phyloP scores from a whole-genome alignment of 2,329 filamentous ascomycete genomes.

The Fusarium sp. region DNA sequence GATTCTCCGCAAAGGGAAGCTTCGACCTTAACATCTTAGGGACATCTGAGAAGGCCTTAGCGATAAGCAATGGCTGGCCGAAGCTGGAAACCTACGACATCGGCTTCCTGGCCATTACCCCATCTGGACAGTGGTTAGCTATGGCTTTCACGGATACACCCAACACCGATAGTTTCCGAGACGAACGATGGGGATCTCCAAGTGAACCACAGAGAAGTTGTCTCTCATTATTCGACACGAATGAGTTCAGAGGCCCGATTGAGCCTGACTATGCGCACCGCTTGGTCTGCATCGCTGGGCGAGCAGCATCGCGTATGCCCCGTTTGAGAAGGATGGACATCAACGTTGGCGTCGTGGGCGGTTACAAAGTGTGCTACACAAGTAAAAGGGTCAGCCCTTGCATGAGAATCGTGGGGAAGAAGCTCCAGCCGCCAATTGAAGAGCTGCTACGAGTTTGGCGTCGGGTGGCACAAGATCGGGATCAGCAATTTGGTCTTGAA shows the following conservation, averaged over 20 bases:
- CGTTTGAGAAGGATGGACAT: neutral
- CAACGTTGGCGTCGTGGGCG: neutral
- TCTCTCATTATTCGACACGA: neutral
- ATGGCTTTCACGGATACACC: neutral
- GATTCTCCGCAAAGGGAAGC: conserved; percentile 4
- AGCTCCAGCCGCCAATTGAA: neutral
- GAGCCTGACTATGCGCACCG: conserved; percentile 4
- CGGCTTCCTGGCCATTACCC: conserved; percentile 3
- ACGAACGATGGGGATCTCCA: conserved; percentile 5
- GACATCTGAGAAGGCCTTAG: neutral
- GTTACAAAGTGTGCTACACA: conserved; percentile 3
- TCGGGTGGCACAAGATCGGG: neutral
- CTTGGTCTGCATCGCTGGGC: neutral
- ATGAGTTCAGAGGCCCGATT: conserved; percentile 19
- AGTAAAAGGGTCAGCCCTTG: neutral
- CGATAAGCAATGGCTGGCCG: neutral
- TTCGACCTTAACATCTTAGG: conserved; percentile 9
- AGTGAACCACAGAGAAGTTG: neutral
- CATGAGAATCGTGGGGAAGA: conserved; percentile 8
- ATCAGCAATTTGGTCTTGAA: neutral
- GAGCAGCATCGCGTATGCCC: conserved; percentile 6
- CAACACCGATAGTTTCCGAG: conserved; percentile 2
- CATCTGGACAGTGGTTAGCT: conserved; percentile 13
- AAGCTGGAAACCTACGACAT: conserved; percentile 12
- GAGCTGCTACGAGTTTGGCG: conserved; percentile 8